Evolutionary conservation across 805 yeast genomes (phyloP), one percentile per base, ranked within the genome.

Genomic region (Lachancea fermentati): DNA sequence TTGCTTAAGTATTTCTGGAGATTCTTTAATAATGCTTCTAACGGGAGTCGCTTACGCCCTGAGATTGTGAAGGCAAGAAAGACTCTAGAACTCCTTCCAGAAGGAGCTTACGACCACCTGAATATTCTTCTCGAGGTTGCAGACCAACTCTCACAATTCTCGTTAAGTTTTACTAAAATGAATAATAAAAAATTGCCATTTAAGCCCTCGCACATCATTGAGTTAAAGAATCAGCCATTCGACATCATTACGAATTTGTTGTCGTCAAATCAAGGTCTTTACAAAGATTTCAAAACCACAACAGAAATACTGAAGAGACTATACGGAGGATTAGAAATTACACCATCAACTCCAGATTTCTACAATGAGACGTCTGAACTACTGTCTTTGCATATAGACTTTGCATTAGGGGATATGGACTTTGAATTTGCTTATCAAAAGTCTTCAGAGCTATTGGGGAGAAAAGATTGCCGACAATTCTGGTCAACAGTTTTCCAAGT

Each of bases 401-500:
- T 81, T 33, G 76, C 94, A 0, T 65, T 84, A 19, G 76, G 72
- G 1, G 76, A 81, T 35, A 64, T 68, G 44, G 81, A 85, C 56
- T 84, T 85, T 49, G 56, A 58, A 1, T 76, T 67, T 47, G 88
- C 94, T 0, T 71, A 68, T 46, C 59, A 62, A 3, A 62, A 67
- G 32, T 55, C 75, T 1, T 49, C 50, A n/a, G 65, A 60, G 15
- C 55, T 76, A 30, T 51, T 76, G 7, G 62, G 66, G 18, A 35
- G 52, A 19, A 14, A 34, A 5, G 37, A 46, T 19, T 41, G 47
- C 30, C 24, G 52, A 39, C 63, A 63, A 13, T 62, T 68, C 35
- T 87, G 96, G 95, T 68, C 79, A 18, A 76, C 85, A 1, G 76
- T 82, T 45, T 81, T 79, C 51, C 95, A 85, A 50, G 79, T 82